phyloP scores from a whole-genome alignment of 1,139 yeast species.

The Kurtzmaniella quercitrusa region DNA sequence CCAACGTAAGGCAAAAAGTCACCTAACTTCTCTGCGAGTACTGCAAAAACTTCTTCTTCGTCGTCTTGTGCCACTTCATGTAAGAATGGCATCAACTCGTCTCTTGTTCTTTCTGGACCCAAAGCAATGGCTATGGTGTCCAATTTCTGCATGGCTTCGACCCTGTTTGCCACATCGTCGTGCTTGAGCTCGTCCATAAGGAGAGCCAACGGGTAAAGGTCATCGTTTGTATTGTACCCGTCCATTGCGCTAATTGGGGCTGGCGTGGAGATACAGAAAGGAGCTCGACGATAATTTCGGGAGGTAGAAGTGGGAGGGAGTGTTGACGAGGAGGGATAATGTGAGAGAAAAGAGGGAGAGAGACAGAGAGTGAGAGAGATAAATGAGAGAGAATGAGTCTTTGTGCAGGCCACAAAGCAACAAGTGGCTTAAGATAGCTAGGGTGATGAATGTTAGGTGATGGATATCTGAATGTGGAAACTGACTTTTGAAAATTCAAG shows the following conservation, averaged over 20 bases:
- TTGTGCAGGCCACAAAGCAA: no score
- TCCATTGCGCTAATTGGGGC: conserved; percentile 25
- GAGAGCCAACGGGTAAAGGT: conserved; percentile 89
- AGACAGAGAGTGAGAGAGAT: not conserved
- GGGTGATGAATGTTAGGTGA: no score
- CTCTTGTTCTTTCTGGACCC: conserved; percentile 90
- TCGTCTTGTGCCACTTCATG: conserved; percentile 92
- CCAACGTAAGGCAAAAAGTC: conserved; percentile 84
- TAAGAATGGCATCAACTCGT: conserved; percentile 85
- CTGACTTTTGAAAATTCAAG: no score
- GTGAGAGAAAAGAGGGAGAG: not conserved
- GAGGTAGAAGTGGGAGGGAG: not conserved
- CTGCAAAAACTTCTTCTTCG: conserved; percentile 96
- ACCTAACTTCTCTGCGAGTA: conserved; percentile 86
- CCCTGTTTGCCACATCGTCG: conserved; percentile 91
- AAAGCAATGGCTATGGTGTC: conserved; percentile 94
- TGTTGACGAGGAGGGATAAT: not conserved
- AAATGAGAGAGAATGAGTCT: not conserved
- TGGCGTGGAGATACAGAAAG: not conserved
- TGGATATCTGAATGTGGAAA: no score
- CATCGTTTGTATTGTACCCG: conserved; percentile 41
- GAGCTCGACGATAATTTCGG: conserved; percentile 2
- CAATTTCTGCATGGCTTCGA: conserved; percentile 90
- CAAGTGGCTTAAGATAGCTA: no score
- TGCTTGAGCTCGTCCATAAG: conserved; percentile 93